phyloP scores from a whole-genome alignment of 805 yeast species.

The Yarrowia sp. region DNA sequence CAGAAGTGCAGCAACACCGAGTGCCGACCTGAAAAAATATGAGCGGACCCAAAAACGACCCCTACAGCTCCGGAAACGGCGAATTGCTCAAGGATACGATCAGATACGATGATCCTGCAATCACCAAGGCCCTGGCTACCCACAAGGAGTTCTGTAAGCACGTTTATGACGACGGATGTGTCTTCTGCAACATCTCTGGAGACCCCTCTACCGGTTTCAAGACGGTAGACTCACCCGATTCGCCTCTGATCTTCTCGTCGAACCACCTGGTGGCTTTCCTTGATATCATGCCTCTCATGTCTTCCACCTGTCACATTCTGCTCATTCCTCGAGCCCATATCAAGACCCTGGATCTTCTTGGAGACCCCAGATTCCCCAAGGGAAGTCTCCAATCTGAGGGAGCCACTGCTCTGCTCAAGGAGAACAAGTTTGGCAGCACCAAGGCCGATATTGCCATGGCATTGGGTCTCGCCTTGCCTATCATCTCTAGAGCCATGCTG shows the following conservation, averaged over 20 bases:
- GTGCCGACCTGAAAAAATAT: slow-evolving; percentile 1
- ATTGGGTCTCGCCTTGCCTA: slow-evolving; percentile 46
- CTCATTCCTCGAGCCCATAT: slow-evolving; percentile 50
- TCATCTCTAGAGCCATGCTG: slow-evolving; percentile 45
- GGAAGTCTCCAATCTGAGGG: slow-evolving; percentile 29
- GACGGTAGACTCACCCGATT: slow-evolving; percentile 41
- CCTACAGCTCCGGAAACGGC: slow-evolving; percentile 26
- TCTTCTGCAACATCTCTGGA: slow-evolving; percentile 47
- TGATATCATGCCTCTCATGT: slow-evolving; percentile 52
- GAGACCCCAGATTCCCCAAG: slow-evolving; percentile 41
- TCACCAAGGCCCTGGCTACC: slow-evolving; percentile 31
- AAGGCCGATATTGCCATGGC: slow-evolving; percentile 43
- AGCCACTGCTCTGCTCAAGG: slow-evolving; percentile 30
- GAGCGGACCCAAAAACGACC: slow-evolving; percentile 16
- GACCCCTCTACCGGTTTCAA: slow-evolving; percentile 42
- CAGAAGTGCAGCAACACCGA: slow-evolving; percentile 20
- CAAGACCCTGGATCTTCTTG: slow-evolving; percentile 46
- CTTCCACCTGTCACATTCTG: slow-evolving; percentile 50
- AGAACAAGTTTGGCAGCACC: slow-evolving; percentile 35
- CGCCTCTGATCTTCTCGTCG: slow-evolving; percentile 46
- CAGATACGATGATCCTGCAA: slow-evolving; percentile 30
- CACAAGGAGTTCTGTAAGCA: slow-evolving; percentile 37
- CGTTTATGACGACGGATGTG: slow-evolving; percentile 42
- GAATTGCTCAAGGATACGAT: slow-evolving; percentile 31
- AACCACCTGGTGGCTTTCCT: slow-evolving; percentile 49